Evolutionary conservation across 305 asterid genomes (phyloP).

Genomic region (Rubia peregrina): DNA sequence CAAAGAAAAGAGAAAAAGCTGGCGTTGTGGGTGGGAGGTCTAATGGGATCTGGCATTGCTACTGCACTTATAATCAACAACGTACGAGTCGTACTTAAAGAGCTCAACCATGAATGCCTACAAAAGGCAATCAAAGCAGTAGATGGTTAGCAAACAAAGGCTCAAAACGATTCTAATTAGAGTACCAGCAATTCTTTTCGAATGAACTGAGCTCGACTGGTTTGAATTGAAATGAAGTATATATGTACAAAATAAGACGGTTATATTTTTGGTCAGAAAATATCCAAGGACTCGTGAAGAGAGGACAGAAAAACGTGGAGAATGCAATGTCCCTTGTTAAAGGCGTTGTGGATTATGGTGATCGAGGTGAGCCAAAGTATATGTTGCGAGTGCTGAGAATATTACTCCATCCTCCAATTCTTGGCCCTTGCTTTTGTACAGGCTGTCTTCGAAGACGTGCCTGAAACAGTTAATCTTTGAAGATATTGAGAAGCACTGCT

Average conservation of each 20-base stretch:
- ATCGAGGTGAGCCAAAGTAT: constrained; percentile 19
- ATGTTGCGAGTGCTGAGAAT: no score
- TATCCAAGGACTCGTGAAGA: constrained; percentile 19
- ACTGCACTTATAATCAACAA: constrained; percentile 20
- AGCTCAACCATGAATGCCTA: constrained; percentile 16
- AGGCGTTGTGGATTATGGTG: constrained; percentile 27
- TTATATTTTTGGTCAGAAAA: constrained; percentile 6
- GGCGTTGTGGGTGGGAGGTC: constrained; percentile 27
- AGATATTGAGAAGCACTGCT: constrained; percentile 27
- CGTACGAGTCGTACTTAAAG: constrained; percentile 22
- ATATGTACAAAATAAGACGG: no score
- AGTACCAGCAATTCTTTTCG: no score
- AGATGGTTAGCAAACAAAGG: constrained; percentile 12
- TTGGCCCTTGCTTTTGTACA: neutral
- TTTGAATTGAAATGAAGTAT: no score
- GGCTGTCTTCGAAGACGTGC: constrained; percentile 25
- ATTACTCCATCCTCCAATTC: neutral
- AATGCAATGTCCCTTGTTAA: constrained; percentile 16
- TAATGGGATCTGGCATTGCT: constrained; percentile 28
- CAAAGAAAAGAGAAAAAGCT: constrained; percentile 19
- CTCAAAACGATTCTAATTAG: neutral
- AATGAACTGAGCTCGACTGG: no score
- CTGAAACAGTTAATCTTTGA: constrained; percentile 26
- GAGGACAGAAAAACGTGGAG: constrained; percentile 17
- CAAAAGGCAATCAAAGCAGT: constrained; percentile 20